These are phyloP conservation scores for Ophiosphaerella narmari DNA, from an alignment of 2,329 filamentous ascomycete species.

Conservation along the genomic window DNA sequence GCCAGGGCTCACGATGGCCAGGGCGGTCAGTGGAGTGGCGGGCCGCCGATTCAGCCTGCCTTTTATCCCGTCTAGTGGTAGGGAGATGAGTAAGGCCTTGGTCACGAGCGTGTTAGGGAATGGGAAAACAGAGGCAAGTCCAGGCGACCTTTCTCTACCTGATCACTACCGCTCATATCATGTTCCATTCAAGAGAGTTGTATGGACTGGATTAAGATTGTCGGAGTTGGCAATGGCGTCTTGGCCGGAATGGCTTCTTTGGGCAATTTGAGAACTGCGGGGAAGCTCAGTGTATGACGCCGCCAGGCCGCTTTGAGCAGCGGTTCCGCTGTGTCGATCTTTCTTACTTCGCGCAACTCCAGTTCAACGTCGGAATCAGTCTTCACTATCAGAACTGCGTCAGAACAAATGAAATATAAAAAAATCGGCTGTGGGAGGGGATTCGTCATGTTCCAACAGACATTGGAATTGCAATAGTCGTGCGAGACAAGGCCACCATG, in stretches of 20 bases:
- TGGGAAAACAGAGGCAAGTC: not conserved
- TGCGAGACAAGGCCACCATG: conserved; percentile 24
- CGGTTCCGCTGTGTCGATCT: conserved; percentile 24
- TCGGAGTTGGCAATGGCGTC: conserved; percentile 14
- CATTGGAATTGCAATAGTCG: not conserved
- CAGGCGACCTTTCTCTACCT: conserved; percentile 12
- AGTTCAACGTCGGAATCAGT: conserved; percentile 23
- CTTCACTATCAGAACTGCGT: conserved; percentile 4
- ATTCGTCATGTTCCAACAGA: conserved; percentile 12
- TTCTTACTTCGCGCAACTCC: conserved; percentile 3
- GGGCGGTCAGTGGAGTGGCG: conserved; percentile 44
- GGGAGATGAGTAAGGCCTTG: conserved; percentile 11
- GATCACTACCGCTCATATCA: not conserved
- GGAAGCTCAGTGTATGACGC: conserved; percentile 6
- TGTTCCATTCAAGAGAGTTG: conserved; percentile 10
- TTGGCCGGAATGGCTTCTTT: conserved; percentile 22
- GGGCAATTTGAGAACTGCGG: conserved; percentile 8
- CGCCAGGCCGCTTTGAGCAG: conserved; percentile 20
- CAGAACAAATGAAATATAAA: conserved; percentile 24
- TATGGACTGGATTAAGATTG: not conserved
- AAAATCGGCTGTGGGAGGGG: conserved; percentile 14
- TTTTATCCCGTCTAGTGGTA: conserved; percentile 25
- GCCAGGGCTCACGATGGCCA: conserved; percentile 21
- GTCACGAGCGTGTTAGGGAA: not conserved
- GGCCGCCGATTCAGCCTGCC: conserved; percentile 44